Conservation (phyloP, 805 yeast species). For the Alloascoidea hylecoeti region DNA sequence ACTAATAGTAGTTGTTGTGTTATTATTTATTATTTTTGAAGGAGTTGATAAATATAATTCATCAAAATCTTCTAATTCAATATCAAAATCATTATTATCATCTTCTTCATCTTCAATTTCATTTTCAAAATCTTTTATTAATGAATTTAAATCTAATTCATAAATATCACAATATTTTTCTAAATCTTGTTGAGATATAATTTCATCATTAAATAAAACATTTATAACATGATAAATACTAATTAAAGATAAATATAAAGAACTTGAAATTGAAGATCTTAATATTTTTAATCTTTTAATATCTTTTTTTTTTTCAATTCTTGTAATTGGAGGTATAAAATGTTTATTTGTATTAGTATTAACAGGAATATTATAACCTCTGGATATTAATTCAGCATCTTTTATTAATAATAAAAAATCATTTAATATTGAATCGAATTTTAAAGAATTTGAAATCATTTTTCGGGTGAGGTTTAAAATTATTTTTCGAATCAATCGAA, state of each 20-base stretch:
- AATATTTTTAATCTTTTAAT: background rate
- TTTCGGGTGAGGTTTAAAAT: background rate
- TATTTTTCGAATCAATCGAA: background rate
- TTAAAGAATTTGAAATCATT: background rate
- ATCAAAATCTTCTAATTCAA: background rate
- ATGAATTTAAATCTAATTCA: background rate
- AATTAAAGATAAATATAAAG: background rate
- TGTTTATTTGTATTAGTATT: background rate
- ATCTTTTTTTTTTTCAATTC: background rate
- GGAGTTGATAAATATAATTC: background rate
- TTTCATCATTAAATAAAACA: background rate
- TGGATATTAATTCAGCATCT: background rate
- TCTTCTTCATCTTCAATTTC: background rate
- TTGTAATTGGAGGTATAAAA: background rate
- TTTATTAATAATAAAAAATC: background rate
- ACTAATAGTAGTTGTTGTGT: background rate
- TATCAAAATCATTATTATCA: background rate
- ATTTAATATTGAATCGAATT: background rate
- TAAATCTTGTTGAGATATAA: background rate
- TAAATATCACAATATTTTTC: conserved; percentile 1
- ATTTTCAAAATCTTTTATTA: background rate
- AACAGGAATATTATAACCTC: background rate
- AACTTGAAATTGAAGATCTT: background rate
- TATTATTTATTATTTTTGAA: background rate
- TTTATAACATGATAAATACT: background rate